Base-by-base conservation (phyloP, 139 green algal genomes). In the Prasinococcaceae sp. region DNA sequence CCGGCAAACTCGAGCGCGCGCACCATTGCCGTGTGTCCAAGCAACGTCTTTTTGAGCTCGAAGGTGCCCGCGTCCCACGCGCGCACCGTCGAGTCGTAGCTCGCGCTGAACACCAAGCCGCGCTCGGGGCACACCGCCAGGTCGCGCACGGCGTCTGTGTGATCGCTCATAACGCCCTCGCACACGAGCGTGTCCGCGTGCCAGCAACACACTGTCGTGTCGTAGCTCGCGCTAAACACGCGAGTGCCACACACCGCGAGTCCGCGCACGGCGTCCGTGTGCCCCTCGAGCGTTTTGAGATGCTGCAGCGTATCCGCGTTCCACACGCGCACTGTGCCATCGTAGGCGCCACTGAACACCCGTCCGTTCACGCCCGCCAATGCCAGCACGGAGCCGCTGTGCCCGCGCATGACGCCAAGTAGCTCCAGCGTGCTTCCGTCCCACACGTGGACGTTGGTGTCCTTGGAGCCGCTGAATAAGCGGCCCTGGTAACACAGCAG, bases 361-460 rank as follows among this genome's bases (percentile, higher is more conserved):
- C 40, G 49, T 16, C 46, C 44, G 59, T 68, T 52, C 73, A 79
- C 29, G 40, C 85, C 77, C 1, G 81, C 83, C n/a, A 95, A 66
- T 6, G 80, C 90, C 27, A 94, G 78, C 40, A 94, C 86, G 0
- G 86, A 85, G 19, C 85, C 68, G 2, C 76, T 79, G 69, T 94
- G 86, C 66, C 88, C 86, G 68, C 93, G 81, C 33, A 95, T 66
- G 43, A 93, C 86, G 35, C 73, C 42, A 54, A 79, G 66, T 53
- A 77, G 84, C 3, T 75, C 70, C 45, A 59, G 58, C 4, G 43
- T 66, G n/a, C 33, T 36, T 3, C 70, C 71, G 67, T 94, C 80
- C 87, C 87, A 95, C 4, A 89, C 82, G 5, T 85, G 77, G 33
- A 95, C 84, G 17, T 83, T 93, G 46, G 86, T 86, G 67, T 95